Base-by-base conservation (phyloP, 2,329 filamentous ascomycete species). In the Aspergillus luchuensis region DNA sequence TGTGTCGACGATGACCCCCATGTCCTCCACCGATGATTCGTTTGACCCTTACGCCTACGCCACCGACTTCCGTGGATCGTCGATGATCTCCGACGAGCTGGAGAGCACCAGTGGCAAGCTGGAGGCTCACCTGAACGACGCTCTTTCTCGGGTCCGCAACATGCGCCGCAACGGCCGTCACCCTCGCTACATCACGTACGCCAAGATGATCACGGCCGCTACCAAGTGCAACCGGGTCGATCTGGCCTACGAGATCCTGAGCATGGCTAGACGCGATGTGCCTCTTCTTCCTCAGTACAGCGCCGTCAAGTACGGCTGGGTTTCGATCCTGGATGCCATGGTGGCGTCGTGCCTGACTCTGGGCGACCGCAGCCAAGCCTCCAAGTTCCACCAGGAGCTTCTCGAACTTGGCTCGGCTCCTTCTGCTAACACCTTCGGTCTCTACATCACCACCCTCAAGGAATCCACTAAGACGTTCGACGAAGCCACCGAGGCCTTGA, bases 361-460 rank as follows among this genome's bases (percentile, higher is more conserved):
- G 50, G 91, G 92, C 63, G 89, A 94, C 73, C 91, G 94, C 59
- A 84, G 85, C 60, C 81, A 91, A 62, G 95, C 95, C 62, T 89
- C 90, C 74, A 88, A 92, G 69, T 97, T 90, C 77, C 95, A 98
- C 74, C 89, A 95, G 76, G 92, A 99, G 76, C 84, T 99, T 67
- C 83, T 96, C 52, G 89, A 92, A 62, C 95, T 98, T 82, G 94
- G 94, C 51, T 88, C 91, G 62, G 89, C 93, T 8, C 95, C 95
- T 15, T 96, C 94, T 2, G 95, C 95, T 47, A 99, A 99, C 82
- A 99, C 95, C 0, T 99, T 96, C 69, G 95, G 95, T 61, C 86
- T 99, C 17, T 99, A 98, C 84, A 99, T 99, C 79, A 98, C 96
- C n/a, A 98, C 94, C 1, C 83, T 99, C 63, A 97, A 98, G 81